Conservation (phyloP, 139 green algal species). For the Raphidocelis subcapitata region DNA sequence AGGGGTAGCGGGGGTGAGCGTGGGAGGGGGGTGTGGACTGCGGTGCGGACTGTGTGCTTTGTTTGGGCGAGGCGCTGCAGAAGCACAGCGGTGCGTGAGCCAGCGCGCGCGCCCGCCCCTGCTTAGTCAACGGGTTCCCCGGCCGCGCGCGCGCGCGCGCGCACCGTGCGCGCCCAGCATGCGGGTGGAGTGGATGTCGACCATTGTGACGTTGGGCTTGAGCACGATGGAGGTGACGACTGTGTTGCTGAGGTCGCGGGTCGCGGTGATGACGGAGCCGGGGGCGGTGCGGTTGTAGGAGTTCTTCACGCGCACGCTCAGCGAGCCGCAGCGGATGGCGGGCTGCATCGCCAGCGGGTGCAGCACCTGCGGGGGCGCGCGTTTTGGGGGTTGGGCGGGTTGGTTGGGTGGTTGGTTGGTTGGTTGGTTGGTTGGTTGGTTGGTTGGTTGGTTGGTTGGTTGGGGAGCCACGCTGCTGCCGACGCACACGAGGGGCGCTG, state of each 20-base stretch:
- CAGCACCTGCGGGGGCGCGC: constrained; percentile 74
- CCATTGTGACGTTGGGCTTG: constrained; percentile 87
- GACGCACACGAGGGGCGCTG: too few relatives aligned
- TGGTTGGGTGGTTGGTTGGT: too few relatives aligned
- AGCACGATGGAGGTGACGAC: constrained; percentile 96
- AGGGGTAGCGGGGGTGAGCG: too few relatives aligned
- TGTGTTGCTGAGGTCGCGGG: constrained; percentile 73
- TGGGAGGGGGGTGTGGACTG: too few relatives aligned
- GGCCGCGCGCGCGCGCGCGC: neutral
- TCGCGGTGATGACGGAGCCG: constrained; percentile 83
- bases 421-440: too few relatives aligned
- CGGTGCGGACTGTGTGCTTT: too few relatives aligned
- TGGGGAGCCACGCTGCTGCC: too few relatives aligned
- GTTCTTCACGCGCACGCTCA: constrained; percentile 97
- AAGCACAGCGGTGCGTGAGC: neutral
- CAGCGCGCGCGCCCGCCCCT: neutral
- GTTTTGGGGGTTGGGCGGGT: too few relatives aligned
- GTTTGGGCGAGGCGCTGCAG: too few relatives aligned
- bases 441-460: too few relatives aligned
- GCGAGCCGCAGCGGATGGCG: constrained; percentile 57
- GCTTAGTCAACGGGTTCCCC: neutral
- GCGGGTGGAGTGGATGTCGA: constrained; percentile 79
- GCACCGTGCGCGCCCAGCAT: constrained; percentile 68
- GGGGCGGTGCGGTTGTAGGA: constrained; percentile 91
- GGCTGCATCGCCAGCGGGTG: constrained; percentile 97